Conservation (phyloP, 257 asterid species). For the Primulina eburnea region DNA sequence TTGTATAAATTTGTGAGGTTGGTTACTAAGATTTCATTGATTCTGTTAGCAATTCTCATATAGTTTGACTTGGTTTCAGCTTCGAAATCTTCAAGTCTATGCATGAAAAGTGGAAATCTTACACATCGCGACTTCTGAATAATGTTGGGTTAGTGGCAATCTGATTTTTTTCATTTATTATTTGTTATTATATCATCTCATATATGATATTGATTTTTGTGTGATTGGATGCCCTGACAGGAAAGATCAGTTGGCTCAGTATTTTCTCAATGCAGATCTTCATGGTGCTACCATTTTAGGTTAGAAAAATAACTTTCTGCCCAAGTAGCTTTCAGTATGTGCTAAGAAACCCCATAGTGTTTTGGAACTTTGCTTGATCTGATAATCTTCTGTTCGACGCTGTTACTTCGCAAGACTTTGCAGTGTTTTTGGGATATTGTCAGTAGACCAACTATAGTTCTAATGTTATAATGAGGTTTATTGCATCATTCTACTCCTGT, state of each 20-base stretch:
- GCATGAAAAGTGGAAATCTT: constrained; percentile 87
- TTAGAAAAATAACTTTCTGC: constrained; percentile 21
- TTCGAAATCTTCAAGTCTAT: constrained; percentile 65
- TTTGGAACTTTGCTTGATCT: too few relatives aligned
- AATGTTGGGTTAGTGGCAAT: constrained; percentile 52
- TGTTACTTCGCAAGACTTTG: too few relatives aligned
- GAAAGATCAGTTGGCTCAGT: constrained; percentile 74
- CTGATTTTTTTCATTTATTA: constrained; percentile 14
- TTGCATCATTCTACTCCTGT: not conserved
- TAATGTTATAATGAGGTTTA: not conserved
- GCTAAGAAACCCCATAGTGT: too few relatives aligned
- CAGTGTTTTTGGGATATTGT: too few relatives aligned
- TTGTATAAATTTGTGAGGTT: not conserved
- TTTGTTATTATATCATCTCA: constrained; percentile 2
- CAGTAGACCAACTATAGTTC: not conserved
- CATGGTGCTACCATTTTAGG: constrained; percentile 86
- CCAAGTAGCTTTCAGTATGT: not conserved
- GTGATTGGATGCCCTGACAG: constrained; percentile 35
- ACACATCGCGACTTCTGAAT: constrained; percentile 57
- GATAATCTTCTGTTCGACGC: too few relatives aligned
- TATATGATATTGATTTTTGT: not conserved
- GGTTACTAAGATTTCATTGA: not conserved
- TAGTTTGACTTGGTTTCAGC: constrained; percentile 38
- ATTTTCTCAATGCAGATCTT: constrained; percentile 69
- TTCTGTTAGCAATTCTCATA: constrained; percentile 15